Evolutionary conservation across 768 basidiomycete species (phyloP), one percentile per base, ranked within the genome.

Genomic region (Cyclocybe aegerita): DNA sequence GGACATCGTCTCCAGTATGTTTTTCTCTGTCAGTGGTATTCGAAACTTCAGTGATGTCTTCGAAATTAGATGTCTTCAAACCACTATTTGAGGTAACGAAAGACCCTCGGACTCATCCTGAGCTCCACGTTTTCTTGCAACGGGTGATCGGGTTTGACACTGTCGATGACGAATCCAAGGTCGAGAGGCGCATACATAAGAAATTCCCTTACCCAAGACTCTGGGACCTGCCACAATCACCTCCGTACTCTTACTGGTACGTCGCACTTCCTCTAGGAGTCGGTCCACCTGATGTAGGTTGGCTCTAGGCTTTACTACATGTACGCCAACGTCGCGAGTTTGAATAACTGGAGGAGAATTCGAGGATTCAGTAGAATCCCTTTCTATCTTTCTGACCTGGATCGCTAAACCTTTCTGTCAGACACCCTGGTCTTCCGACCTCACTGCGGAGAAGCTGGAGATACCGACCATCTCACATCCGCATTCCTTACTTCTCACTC

Each of bases 91-190:
- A 99, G 64, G 97, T 98, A 29, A 99, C 97, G 0, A 83, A 88
- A 60, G 86, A 98, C 65, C 97, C 97, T 0, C 68, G 73, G 2
- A 83, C 81, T 2, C 96, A 98, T 61, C 97, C 96, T 0, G 95
- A 98, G 60, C 77, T 99, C 9, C 96, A 98, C 63, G 77, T 96
- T 33, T 95, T 99, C 73, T 72, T 99, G 32, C 94, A 97, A 67
- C 86, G 97, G 4, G 94, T 98, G 5, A 69, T 98, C 45, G 97
- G 97, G 4, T 97, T 99, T 62, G 97, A 98, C 61, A 94, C 88
- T n/a, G 97, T 99, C 15, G 97, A 99, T 59, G 97, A 99, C 60
- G 97, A 99, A 70, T 94, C 91, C 2, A 98, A 98, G 70, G 75
- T 83, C 0, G 97, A 99, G 68, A 75, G 93, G 48, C 76, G 97